phyloP scores from a whole-genome alignment of 225 moss, liverwort and hornwort genomes.

The Anthoceros angustus region DNA sequence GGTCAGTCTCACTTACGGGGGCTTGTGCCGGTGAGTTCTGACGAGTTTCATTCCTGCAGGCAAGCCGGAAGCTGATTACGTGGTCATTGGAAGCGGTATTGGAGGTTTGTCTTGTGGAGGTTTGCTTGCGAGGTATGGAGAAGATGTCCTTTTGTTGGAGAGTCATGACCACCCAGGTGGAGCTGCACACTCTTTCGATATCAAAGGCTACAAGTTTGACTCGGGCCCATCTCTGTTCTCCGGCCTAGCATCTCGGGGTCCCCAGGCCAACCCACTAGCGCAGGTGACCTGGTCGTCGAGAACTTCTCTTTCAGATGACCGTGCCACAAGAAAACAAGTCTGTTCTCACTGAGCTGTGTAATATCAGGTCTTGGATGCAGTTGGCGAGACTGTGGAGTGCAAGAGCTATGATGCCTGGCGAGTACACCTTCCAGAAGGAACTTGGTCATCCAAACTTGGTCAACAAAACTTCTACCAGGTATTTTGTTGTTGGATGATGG shows the following conservation, averaged over 20 bases:
- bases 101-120: conserved; percentile 80
- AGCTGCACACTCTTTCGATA: conserved; percentile 85
- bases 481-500: background rate
- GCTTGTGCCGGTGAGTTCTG: background rate
- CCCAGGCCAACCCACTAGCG: conserved; percentile 80
- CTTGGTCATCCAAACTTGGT: conserved; percentile 68
- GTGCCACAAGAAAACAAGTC: too few species aligned
- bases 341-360: too few species aligned
- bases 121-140: conserved; percentile 62
- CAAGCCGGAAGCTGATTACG: conserved; percentile 45
- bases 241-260: conserved; percentile 64
- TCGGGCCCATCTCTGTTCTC: conserved; percentile 90
- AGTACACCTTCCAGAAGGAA: conserved; percentile 82
- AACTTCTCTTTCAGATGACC: too few species aligned
- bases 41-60: conserved; percentile 14
- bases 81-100: conserved; percentile 73
- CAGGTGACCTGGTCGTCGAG: conserved; percentile 27
- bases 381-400: conserved; percentile 59
- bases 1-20: too few species aligned
- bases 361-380: conserved; percentile 77
- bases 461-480: conserved; percentile 71
- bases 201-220: conserved; percentile 81
- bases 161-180: conserved; percentile 81
- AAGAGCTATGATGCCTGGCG: conserved; percentile 79
- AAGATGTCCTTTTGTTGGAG: conserved; percentile 68